Evolutionary conservation across 176 grass and related monocot species (phyloP).

Genomic region (Ensete glaucum): DNA sequence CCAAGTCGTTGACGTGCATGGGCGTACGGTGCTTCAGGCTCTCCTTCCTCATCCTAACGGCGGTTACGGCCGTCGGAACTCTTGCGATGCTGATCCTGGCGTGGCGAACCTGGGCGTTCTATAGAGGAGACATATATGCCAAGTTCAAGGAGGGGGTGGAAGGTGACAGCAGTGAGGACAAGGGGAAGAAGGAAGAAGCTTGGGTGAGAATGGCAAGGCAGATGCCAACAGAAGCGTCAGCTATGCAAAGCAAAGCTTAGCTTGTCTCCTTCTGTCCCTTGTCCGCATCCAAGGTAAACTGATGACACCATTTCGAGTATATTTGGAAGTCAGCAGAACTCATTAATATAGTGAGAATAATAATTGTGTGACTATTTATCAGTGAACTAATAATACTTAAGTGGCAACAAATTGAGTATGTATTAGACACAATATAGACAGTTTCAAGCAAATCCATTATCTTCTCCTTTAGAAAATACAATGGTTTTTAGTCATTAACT

Average conservation of each 20-base stretch:
- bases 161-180: too few relatives aligned
- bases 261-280: not conserved
- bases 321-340: too few relatives aligned
- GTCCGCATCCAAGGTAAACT: not conserved
- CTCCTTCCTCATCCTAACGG: slow-evolving; percentile 52
- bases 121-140: slow-evolving; percentile 52
- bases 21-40: slow-evolving; percentile 50
- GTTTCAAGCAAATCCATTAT: too few relatives aligned
- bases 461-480: too few relatives aligned
- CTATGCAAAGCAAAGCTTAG: not conserved
- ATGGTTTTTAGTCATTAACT: too few relatives aligned
- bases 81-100: slow-evolving; percentile 41
- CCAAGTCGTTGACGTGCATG: slow-evolving; percentile 38
- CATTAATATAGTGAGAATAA: too few relatives aligned
- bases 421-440: too few relatives aligned
- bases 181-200: not conserved
- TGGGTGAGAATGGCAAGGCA: not conserved
- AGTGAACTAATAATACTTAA: too few relatives aligned
- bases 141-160: slow-evolving; percentile 34
- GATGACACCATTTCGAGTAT: too few relatives aligned
- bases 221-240: not conserved
- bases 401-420: too few relatives aligned
- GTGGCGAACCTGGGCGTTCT: slow-evolving; percentile 64
- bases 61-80: slow-evolving; percentile 33
- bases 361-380: too few relatives aligned